These are phyloP conservation scores for Zymoseptoria crescenta DNA, from an alignment of 2,329 filamentous ascomycete species.

Conservation along the genomic window DNA sequence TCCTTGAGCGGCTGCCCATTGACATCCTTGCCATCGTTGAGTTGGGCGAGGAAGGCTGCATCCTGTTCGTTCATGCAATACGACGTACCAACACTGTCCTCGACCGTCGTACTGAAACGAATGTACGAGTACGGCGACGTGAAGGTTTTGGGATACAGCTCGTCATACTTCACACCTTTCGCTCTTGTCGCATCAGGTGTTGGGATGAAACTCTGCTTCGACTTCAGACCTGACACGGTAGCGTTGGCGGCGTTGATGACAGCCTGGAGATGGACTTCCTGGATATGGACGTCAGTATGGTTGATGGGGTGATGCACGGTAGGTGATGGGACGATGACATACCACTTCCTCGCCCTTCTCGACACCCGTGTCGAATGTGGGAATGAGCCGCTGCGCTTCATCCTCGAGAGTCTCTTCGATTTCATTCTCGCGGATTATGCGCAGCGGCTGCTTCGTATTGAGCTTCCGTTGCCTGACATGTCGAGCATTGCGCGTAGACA, in stretches of 20 bases:
- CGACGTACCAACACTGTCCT: constrained; percentile 80
- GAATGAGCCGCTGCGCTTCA: constrained; percentile 69
- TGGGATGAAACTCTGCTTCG: constrained; percentile 55
- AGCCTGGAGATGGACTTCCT: constrained; percentile 95
- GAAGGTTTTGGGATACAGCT: constrained; percentile 72
- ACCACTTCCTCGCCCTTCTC: constrained; percentile 97
- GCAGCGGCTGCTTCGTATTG: constrained; percentile 79
- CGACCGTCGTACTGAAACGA: constrained; percentile 94
- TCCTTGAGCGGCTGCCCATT: constrained; percentile 27
- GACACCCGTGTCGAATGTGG: constrained; percentile 87
- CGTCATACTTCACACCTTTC: constrained; percentile 72
- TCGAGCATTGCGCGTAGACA: constrained; percentile 32
- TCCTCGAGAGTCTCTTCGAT: constrained; percentile 79
- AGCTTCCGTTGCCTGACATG: constrained; percentile 75
- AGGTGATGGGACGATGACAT: constrained; percentile 41
- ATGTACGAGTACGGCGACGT: constrained; percentile 88
- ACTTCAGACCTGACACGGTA: constrained; percentile 49
- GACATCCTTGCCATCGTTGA: constrained; percentile 68
- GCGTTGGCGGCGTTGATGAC: constrained; percentile 59
- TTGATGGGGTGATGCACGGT: constrained; percentile 4
- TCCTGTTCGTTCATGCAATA: constrained; percentile 96
- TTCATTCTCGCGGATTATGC: constrained; percentile 81
- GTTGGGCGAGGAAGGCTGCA: constrained; percentile 70
- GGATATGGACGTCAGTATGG: constrained; percentile 23
- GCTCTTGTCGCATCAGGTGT: constrained; percentile 55